Evolutionary conservation across 2,329 filamentous ascomycete genomes (phyloP), one percentile per base, ranked within the genome.

Genomic region (Sordariomycetes sp.): DNA sequence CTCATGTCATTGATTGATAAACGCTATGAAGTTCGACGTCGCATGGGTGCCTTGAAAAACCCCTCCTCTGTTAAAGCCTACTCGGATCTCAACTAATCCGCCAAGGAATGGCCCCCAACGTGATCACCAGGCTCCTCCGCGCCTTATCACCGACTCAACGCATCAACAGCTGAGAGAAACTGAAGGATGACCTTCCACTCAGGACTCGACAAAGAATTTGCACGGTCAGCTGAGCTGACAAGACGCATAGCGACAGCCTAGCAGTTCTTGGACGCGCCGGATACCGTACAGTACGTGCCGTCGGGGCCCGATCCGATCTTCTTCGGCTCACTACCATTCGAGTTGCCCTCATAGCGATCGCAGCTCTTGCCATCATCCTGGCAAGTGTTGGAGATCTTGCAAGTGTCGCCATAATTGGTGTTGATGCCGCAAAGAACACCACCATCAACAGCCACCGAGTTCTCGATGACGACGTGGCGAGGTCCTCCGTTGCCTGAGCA

Each of bases 301-400:
- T 60, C 58, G 4, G 57, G 50, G 0, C 59, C 60, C 0, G 49
- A 51, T 2, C 54, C 51, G 19, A 57, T 55, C 51, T 60, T 55
- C 6, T 39, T 21, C 3, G 60, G 59, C 49, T 63, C 58, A 20
- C 42, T 42, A 19, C 52, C 55, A 8, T 42, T 53, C 23, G 46
- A 40, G 36, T 58, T 59, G 26, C 60, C 59, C 12, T 45, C 46
- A 44, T 57, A 62, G 8, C 30, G 21, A 21, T 33, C 30, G 24
- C 35, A 37, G 31, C 25, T 30, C 31, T 37, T 37, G 35, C 35
- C 35, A 14, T 37, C 19, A 12, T 31, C 20, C 26, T 37, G 35
- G 31, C 35, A 37, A 10, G 30, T 27, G 24, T 37, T 37, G 5
- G 23, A 25, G 18, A 39, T 40, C 8, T 38, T 43, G 30, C 42